These are phyloP conservation scores for Oryza rufipogon DNA, from an alignment of 176 grass and related monocot genomes.

Conservation along the genomic window DNA sequence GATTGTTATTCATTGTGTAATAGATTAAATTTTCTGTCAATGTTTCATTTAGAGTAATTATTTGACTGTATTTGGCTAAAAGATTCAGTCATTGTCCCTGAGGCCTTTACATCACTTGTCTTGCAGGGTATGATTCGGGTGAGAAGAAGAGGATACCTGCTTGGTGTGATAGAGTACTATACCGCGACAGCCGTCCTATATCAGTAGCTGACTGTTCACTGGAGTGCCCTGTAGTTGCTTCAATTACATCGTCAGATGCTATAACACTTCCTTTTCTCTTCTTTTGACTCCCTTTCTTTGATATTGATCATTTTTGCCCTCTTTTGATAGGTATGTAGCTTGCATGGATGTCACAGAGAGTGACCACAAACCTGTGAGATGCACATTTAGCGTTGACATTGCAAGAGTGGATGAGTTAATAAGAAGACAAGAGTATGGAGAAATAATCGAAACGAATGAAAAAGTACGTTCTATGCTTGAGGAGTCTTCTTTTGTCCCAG, in stretches of 20 bases:
- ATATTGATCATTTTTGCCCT: conserved; percentile 42
- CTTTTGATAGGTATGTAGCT: conserved; percentile 80
- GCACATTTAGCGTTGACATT: conserved; percentile 92
- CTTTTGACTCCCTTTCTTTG: conserved; percentile 30
- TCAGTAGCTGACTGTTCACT: conserved; percentile 81
- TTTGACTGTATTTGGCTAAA: background rate
- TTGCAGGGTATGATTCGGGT: conserved; percentile 91
- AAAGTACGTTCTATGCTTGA: conserved; percentile 66
- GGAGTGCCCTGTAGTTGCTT: conserved; percentile 91
- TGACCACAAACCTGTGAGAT: conserved; percentile 97
- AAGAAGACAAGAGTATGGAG: conserved; percentile 82
- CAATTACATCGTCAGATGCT: conserved; percentile 78
- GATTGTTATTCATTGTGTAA: conserved; percentile 5
- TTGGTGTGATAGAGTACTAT: conserved; percentile 97
- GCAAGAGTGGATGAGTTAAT: conserved; percentile 78
- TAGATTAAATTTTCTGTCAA: background rate
- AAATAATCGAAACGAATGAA: conserved; percentile 76
- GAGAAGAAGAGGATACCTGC: conserved; percentile 97
- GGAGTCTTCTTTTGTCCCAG: conserved; percentile 69
- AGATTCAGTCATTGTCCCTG: conserved; percentile 22
- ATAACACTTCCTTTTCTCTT: conserved; percentile 9
- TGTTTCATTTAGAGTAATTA: conserved; percentile 11
- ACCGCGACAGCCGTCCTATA: conserved; percentile 86
- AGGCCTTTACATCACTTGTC: conserved; percentile 38
- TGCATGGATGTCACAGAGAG: conserved; percentile 93